phyloP scores from a whole-genome alignment of 495 filamentous ascomycete species.

The Penicillium mononematosum region DNA sequence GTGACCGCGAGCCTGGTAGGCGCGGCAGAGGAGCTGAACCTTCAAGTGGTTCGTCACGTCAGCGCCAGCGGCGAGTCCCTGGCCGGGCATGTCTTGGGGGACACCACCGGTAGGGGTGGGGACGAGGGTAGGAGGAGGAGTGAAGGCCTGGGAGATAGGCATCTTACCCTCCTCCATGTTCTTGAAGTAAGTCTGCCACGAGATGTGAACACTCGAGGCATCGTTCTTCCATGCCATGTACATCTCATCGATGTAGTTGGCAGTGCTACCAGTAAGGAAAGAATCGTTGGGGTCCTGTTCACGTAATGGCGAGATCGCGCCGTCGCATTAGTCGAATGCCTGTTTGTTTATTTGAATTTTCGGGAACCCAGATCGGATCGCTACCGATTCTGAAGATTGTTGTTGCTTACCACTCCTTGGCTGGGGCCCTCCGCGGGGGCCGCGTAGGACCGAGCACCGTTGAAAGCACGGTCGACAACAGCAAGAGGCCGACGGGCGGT shows the following conservation, averaged over 20 bases:
- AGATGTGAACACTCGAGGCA: conserved; percentile 90
- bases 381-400: conserved; percentile 12
- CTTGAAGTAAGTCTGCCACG: conserved; percentile 98
- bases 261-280: conserved; percentile 90
- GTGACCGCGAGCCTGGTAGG: conserved; percentile 96
- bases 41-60: conserved; percentile 97
- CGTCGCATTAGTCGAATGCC: conserved; percentile 31
- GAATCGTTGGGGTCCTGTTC: conserved; percentile 81
- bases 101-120: conserved; percentile 77
- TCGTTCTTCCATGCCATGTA: conserved; percentile 96
- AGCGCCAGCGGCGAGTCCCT: conserved; percentile 67
- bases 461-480: conserved; percentile 39
- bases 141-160: conserved; percentile 95
- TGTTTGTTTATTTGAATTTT: conserved; percentile 9
- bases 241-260: conserved; percentile 99
- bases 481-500: conserved; percentile 44
- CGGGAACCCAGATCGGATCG: conserved; percentile 13
- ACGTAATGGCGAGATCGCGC: conserved; percentile 19
- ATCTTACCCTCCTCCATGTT: conserved; percentile 99
- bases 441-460: conserved; percentile 53
- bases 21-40: conserved; percentile 92
- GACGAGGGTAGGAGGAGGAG: conserved; percentile 87
- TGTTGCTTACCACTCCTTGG: conserved; percentile 40
- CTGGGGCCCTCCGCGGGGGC: conserved; percentile 45
- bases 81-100: conserved; percentile 67